These are phyloP conservation scores for Nitzschia inconspicua DNA, from an alignment of 108 stramenopile species.

Conservation along the genomic window DNA sequence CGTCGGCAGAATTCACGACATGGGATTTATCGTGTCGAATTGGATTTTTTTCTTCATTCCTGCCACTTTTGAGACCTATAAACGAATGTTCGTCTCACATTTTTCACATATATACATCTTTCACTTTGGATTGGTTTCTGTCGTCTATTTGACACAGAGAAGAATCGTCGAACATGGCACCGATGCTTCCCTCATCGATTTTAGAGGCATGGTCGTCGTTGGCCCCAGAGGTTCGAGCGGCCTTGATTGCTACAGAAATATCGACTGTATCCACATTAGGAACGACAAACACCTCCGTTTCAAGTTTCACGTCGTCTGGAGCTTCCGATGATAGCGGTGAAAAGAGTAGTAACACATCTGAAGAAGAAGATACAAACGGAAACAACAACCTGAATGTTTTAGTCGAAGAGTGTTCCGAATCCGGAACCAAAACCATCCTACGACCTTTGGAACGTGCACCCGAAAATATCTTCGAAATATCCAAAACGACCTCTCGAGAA, in stretches of 20 bases:
- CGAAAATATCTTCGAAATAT: slow-evolving; percentile 76
- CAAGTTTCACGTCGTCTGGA: slow-evolving; percentile 41
- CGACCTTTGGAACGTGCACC: slow-evolving; percentile 82
- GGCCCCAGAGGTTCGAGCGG: slow-evolving; percentile 54
- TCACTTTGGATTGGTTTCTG: background rate
- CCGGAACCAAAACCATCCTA: slow-evolving; percentile 60
- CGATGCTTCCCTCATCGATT: slow-evolving; percentile 53
- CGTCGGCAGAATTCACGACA: slow-evolving; percentile 11
- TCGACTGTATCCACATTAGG: slow-evolving; percentile 10
- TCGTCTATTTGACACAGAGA: slow-evolving; percentile 18
- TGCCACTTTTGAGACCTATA: background rate
- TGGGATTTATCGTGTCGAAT: no score
- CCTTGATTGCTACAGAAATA: slow-evolving; percentile 61
- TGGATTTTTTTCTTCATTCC: no score
- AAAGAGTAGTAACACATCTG: slow-evolving; percentile 6
- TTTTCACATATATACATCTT: background rate
- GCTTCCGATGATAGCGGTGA: slow-evolving; percentile 26
- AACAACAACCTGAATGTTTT: slow-evolving; percentile 20
- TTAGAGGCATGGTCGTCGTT: slow-evolving; percentile 77
- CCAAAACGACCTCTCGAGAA: slow-evolving; percentile 62
- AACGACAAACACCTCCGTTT: slow-evolving; percentile 31
- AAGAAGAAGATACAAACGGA: slow-evolving; percentile 1
- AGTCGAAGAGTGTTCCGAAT: slow-evolving; percentile 58
- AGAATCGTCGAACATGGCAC: slow-evolving; percentile 26
- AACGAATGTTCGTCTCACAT: background rate